These are phyloP conservation scores for Draba incana DNA, from an alignment of 345 rosid species.

Conservation along the genomic window DNA sequence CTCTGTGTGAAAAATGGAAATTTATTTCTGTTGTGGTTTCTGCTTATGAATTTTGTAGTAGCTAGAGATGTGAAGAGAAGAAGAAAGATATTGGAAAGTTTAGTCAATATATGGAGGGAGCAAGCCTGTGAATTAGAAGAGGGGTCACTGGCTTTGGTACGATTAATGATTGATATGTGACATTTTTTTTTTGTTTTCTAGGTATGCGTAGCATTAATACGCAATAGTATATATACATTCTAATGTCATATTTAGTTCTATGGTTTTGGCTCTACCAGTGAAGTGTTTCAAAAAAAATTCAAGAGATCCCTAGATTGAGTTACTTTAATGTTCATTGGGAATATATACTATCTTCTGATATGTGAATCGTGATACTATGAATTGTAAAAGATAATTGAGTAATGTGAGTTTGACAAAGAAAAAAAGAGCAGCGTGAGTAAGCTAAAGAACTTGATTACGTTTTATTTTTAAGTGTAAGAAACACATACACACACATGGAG, in stretches of 20 bases:
- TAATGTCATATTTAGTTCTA: slow-evolving; percentile 3
- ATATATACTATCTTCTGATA: background rate
- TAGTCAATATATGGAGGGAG: slow-evolving; percentile 40
- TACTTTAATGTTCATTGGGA: background rate
- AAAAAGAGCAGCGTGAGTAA: background rate
- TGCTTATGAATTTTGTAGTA: slow-evolving; percentile 20
- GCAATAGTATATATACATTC: background rate
- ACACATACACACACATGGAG: background rate
- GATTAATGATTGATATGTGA: slow-evolving; percentile 35
- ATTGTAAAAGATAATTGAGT: background rate
- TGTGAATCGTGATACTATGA: background rate
- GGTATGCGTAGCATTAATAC: slow-evolving; percentile 17
- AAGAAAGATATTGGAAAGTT: slow-evolving; percentile 26
- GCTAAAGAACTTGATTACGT: slow-evolving; percentile 3
- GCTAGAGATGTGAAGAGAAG: slow-evolving; percentile 20
- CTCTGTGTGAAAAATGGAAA: background rate
- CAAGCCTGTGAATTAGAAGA: slow-evolving; percentile 23
- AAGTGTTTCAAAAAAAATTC: background rate
- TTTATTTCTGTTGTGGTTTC: slow-evolving; percentile 3
- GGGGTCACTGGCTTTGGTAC: slow-evolving; percentile 32
- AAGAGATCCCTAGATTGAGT: slow-evolving; percentile 9
- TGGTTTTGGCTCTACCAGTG: slow-evolving; percentile 10
- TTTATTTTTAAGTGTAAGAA: background rate
- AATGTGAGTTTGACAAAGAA: background rate
- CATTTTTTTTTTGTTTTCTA: slow-evolving; percentile 30